A percentile compares a stretch with the other conserved stretches of the same genome.
These are phyloP conservation scores for Venturia carpophila DNA, from an alignment of 2,329 filamentous ascomycete species.

Conservation along the genomic window DNA sequence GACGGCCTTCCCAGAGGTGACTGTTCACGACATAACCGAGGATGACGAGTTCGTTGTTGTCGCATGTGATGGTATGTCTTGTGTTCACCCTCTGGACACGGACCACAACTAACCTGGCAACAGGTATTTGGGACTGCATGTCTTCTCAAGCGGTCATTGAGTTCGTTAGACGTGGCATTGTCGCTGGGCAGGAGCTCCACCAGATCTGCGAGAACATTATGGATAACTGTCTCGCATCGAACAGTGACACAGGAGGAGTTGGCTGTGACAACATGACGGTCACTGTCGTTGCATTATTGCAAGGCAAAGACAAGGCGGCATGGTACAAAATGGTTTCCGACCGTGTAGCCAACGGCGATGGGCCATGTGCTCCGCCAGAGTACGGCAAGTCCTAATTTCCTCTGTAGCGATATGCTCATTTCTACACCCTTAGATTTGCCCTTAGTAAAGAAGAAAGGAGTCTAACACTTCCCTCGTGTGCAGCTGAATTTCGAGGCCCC, in stretches of 20 bases:
- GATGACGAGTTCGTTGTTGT: conserved; percentile 76
- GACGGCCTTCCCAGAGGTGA: conserved; percentile 91
- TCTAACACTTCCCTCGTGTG: conserved; percentile 30
- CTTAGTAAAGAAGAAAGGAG: conserved; percentile 23
- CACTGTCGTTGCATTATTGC: conserved; percentile 78
- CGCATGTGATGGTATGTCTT: conserved; percentile 35
- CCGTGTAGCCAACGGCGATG: conserved; percentile 91
- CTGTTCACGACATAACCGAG: conserved; percentile 78
- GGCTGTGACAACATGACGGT: conserved; percentile 99
- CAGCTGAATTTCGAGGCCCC: conserved; percentile 79
- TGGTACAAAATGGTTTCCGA: conserved; percentile 96
- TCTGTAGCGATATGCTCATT: conserved; percentile 14
- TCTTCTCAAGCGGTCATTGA: conserved; percentile 96
- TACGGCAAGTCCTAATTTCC: conserved; percentile 69
- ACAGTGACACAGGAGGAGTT: conserved; percentile 94
- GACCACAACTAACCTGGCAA: neutral
- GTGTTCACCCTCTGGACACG: neutral
- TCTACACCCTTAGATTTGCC: conserved; percentile 21
- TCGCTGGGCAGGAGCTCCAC: conserved; percentile 87
- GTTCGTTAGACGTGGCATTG: conserved; percentile 93
- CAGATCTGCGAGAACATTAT: conserved; percentile 99
- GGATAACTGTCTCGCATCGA: conserved; percentile 97
- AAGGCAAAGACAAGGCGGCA: conserved; percentile 89
- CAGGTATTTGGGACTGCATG: conserved; percentile 99
- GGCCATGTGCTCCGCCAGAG: conserved; percentile 96